Percentiles rank a stretch among this genome's conserved stretches.
These are phyloP conservation scores for Ceratocystis destructans DNA, from an alignment of 2,329 filamentous ascomycete species.

Conservation along the genomic window DNA sequence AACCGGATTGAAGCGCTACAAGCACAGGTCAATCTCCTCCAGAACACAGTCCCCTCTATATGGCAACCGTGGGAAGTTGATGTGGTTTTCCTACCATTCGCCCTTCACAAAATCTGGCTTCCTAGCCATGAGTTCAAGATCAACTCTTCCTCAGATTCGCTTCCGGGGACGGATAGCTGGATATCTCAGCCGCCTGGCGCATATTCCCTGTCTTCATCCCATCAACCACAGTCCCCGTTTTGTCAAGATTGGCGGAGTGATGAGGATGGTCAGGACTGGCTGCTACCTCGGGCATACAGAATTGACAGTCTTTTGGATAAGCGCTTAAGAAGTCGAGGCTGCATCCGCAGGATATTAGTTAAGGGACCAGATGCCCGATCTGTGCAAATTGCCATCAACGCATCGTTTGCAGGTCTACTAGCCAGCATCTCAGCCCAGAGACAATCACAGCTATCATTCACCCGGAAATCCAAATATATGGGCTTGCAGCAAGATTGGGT, in stretches of 20 bases:
- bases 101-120: slow-evolving; percentile 43
- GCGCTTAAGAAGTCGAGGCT: slow-evolving; percentile 59
- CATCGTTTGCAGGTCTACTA: slow-evolving; percentile 47
- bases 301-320: slow-evolving; percentile 49
- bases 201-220: slow-evolving; percentile 29
- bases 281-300: slow-evolving; percentile 55
- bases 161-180: slow-evolving; percentile 37
- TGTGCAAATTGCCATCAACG: slow-evolving; percentile 48
- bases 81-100: slow-evolving; percentile 61
- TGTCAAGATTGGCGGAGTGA: slow-evolving; percentile 36
- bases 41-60: slow-evolving; percentile 40
- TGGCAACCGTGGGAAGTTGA: slow-evolving; percentile 59
- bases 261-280: slow-evolving; percentile 40
- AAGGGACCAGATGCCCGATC: slow-evolving; percentile 51
- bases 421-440: slow-evolving; percentile 18
- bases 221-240: slow-evolving; percentile 37
- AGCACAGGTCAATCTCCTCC: slow-evolving; percentile 41
- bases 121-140: slow-evolving; percentile 35
- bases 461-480: slow-evolving; percentile 29
- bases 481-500: slow-evolving; percentile 57
- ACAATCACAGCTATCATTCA: slow-evolving; percentile 1
- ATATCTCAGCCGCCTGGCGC: slow-evolving; percentile 36
- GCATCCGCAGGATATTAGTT: slow-evolving; percentile 51
- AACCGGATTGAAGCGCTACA: slow-evolving; percentile 38
- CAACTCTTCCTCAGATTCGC: slow-evolving; percentile 23